phyloP scores from a whole-genome alignment of 2,329 filamentous ascomycete species.

The Diaporthe citriasiana region DNA sequence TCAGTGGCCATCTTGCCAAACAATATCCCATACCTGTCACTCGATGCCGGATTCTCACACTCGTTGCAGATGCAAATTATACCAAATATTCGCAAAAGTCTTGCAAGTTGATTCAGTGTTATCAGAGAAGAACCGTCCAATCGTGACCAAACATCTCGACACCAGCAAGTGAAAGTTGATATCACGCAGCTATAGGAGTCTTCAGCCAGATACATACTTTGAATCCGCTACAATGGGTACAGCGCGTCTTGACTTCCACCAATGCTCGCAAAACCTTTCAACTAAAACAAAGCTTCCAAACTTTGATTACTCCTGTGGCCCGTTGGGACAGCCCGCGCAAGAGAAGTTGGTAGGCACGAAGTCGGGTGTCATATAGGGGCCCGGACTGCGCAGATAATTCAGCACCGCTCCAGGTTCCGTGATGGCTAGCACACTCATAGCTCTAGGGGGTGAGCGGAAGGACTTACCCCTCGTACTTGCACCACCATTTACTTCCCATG shows the following conservation, averaged over 20 bases:
- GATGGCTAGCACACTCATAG: neutral
- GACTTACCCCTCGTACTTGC: neutral
- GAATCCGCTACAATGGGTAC: neutral
- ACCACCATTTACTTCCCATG: neutral
- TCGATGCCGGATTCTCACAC: too few relatives aligned
- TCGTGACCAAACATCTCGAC: too few relatives aligned
- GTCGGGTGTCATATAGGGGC: neutral
- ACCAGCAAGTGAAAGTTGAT: neutral
- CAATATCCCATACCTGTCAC: neutral
- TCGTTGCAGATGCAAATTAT: neutral
- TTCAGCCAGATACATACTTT: neutral
- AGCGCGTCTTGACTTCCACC: too few relatives aligned
- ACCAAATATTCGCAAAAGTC: neutral
- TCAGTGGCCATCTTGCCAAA: neutral
- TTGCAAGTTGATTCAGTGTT: neutral
- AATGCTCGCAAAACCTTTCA: neutral
- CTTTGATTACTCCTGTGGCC: neutral
- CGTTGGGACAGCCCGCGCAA: neutral
- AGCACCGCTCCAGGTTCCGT: neutral
- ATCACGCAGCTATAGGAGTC: too few relatives aligned
- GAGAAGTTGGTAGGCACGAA: constrained; percentile 8
- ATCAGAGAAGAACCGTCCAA: neutral
- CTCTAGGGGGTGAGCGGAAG: neutral
- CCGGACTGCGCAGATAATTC: neutral
- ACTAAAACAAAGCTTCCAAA: too few relatives aligned